These are phyloP conservation scores for Saccharomycopsis babjevae DNA, from an alignment of 805 yeast genomes.

Conservation along the genomic window DNA sequence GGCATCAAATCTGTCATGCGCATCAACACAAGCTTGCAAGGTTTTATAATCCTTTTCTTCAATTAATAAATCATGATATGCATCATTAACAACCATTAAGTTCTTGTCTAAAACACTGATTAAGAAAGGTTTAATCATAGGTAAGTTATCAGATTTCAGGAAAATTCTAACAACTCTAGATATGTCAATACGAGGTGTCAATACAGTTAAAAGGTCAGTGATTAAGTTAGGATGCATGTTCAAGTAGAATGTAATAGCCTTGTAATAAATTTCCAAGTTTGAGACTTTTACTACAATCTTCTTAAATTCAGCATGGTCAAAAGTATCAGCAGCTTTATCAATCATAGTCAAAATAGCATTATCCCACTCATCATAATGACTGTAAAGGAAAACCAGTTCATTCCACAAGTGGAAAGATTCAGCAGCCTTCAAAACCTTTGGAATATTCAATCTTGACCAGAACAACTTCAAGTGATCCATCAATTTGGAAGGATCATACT, in stretches of 20 bases:
- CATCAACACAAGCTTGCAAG: conserved; percentile 75
- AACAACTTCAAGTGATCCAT: conserved; percentile 95
- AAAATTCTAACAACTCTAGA: conserved; percentile 92
- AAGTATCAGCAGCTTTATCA: conserved; percentile 85
- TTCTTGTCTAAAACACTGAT: conserved; percentile 86
- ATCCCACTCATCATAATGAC: conserved; percentile 99
- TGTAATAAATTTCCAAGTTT: conserved; percentile 92
- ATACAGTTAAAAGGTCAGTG: conserved; percentile 73
- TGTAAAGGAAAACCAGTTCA: conserved; percentile 88
- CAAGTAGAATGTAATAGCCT: conserved; percentile 91
- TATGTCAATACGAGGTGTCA: conserved; percentile 84
- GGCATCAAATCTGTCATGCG: conserved; percentile 85
- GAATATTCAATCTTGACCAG: conserved; percentile 97
- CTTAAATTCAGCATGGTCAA: conserved; percentile 89
- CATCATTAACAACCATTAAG: conserved; percentile 83
- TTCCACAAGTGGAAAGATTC: conserved; percentile 94
- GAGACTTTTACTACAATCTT: conserved; percentile 92
- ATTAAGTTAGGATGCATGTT: conserved; percentile 84
- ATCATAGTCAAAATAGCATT: conserved; percentile 96
- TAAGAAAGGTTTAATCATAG: conserved; percentile 90
- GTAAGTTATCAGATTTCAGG: conserved; percentile 90
- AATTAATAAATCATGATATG: conserved; percentile 88
- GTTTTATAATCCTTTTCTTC: conserved; percentile 96
- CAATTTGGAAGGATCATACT: conserved; percentile 80
- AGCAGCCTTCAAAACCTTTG: conserved; percentile 90